Evolutionary conservation across 352 stramenopile species (phyloP).

Genomic region (Phytophthora cryptogea): DNA sequence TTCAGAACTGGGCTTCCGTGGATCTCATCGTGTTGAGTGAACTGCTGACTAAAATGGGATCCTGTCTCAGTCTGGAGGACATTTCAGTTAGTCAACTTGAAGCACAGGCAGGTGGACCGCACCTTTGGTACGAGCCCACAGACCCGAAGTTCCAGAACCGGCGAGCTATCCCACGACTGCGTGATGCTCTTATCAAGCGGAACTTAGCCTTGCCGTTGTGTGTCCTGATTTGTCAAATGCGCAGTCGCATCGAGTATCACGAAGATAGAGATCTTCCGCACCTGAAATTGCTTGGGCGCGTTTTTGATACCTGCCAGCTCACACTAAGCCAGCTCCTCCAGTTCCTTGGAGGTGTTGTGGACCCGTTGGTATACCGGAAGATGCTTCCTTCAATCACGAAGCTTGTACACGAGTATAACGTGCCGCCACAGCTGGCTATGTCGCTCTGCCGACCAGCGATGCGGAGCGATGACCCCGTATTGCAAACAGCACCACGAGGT

Average conservation of each 20-base stretch:
- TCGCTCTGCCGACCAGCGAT: constrained; percentile 78
- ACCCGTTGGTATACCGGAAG: constrained; percentile 68
- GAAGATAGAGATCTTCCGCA: constrained; percentile 58
- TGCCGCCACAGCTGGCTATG: constrained; percentile 78
- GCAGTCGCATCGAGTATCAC: constrained; percentile 83
- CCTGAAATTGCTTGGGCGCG: constrained; percentile 76
- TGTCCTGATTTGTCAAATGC: constrained; percentile 86
- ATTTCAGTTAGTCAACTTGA: constrained; percentile 86
- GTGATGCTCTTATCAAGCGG: constrained; percentile 85
- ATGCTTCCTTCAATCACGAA: constrained; percentile 70
- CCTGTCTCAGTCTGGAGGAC: constrained; percentile 85
- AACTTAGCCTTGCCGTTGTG: constrained; percentile 77
- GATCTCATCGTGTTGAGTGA: constrained; percentile 90
- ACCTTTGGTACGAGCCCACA: constrained; percentile 79
- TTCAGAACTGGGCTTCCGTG: constrained; percentile 85
- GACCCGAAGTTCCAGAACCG: constrained; percentile 87
- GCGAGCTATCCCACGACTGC: constrained; percentile 74
- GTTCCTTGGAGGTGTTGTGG: constrained; percentile 79
- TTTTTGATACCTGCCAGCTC: constrained; percentile 88
- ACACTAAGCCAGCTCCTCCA: constrained; percentile 87
- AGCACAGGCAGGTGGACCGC: constrained; percentile 74
- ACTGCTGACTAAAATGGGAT: constrained; percentile 88
- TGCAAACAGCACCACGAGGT: constrained; percentile 66
- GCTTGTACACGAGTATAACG: constrained; percentile 77
- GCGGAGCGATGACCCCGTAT: constrained; percentile 70